These are phyloP conservation scores for Clavulina sp. DNA, from an alignment of 768 basidiomycete species.

Conservation along the genomic window DNA sequence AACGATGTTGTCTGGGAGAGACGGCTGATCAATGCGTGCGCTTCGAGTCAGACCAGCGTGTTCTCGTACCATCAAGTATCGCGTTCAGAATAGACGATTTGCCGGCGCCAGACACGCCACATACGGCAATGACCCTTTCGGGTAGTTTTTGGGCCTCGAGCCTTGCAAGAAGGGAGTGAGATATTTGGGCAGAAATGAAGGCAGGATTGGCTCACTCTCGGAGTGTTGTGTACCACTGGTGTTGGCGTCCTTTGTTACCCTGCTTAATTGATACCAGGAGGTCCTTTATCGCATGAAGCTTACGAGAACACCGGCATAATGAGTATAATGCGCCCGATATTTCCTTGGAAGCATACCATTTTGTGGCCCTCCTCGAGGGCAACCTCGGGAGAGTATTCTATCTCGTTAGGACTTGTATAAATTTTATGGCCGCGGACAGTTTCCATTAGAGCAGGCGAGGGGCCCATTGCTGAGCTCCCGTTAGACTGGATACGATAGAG, in stretches of 20 bases:
- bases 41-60: background rate
- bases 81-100: background rate
- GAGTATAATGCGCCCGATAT: no score
- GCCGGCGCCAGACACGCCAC: background rate
- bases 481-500: no score
- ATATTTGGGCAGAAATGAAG: background rate
- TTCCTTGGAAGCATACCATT: background rate
- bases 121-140: background rate
- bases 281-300: no score
- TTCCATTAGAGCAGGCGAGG: background rate
- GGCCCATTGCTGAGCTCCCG: no score
- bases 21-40: background rate
- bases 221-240: background rate
- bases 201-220: background rate
- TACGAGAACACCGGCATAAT: no score
- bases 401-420: background rate
- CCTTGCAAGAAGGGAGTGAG: background rate
- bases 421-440: background rate
- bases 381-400: background rate
- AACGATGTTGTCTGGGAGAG: constrained; percentile 32
- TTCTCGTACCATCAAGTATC: background rate
- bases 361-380: background rate
- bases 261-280: background rate
- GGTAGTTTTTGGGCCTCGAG: background rate
- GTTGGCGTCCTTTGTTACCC: background rate